Percentiles rank a stretch among this genome's conserved stretches.
phyloP scores from a whole-genome alignment of 495 filamentous ascomycete genomes.

The Podospora pseudoanserina region DNA sequence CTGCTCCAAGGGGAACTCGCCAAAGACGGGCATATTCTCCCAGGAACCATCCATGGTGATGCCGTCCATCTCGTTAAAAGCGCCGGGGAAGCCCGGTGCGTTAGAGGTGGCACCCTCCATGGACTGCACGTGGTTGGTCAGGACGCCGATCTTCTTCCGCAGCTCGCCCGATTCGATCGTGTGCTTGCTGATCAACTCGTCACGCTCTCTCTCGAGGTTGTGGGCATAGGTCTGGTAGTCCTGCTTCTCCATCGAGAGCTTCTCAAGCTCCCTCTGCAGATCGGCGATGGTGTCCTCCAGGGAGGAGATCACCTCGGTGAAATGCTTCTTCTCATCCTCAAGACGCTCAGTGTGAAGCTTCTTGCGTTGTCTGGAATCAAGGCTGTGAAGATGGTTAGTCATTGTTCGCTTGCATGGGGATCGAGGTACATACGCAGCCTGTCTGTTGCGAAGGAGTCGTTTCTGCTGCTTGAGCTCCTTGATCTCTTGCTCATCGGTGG shows the following conservation, averaged over 20 bases:
- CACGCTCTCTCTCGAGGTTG: constrained; percentile 77
- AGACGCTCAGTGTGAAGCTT: constrained; percentile 97
- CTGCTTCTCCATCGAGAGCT: constrained; percentile 64
- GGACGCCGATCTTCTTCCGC: constrained; percentile 89
- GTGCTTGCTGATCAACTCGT: constrained; percentile 83
- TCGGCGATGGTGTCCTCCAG: constrained; percentile 76
- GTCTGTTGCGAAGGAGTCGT: constrained; percentile 86
- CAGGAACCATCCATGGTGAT: constrained; percentile 75
- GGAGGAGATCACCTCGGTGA: constrained; percentile 64
- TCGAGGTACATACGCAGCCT: constrained; percentile 75
- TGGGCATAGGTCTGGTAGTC: constrained; percentile 72
- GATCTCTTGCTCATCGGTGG: constrained; percentile 86
- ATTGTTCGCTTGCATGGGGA: not conserved
- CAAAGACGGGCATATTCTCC: constrained; percentile 76
- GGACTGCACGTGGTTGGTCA: constrained; percentile 80
- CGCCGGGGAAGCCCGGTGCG: constrained; percentile 60
- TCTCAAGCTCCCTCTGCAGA: constrained; percentile 62
- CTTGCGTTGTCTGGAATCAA: constrained; percentile 96
- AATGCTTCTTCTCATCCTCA: constrained; percentile 94
- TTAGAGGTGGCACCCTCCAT: constrained; percentile 63
- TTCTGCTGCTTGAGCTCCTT: constrained; percentile 99
- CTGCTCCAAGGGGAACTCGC: constrained; percentile 52
- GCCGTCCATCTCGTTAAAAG: constrained; percentile 77
- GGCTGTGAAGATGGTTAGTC: constrained; percentile 53
- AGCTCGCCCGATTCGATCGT: constrained; percentile 92